Evolutionary conservation across 306 rosid species (phyloP), one percentile per base, ranked within the genome.

Genomic region (Lathyrus aphaca): DNA sequence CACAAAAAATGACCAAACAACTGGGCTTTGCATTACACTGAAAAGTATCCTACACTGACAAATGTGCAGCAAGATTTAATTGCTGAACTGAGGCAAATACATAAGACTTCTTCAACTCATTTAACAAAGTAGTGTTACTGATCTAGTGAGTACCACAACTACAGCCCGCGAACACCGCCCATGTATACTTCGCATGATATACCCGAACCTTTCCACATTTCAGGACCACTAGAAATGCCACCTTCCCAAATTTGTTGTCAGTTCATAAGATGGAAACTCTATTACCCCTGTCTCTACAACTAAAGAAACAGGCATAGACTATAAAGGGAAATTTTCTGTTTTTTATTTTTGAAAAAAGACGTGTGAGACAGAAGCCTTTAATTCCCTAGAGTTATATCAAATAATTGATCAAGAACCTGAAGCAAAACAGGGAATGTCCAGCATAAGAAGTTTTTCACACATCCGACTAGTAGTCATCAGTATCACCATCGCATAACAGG

Each of bases 101-200:
- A 32, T 1, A 59, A 61, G 43, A 61, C 49, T 61, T 61, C 81
- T 74, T 66, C 70, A 78, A 58, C 70, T 68, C 56, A 64, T 57
- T 21, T 14, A 57, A 65, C 66, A 58, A 66, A 65, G 54, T 73
- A 77, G 63, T 72, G 66, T 69, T 66, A 66, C 76, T 40, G 76
- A 37, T 72, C 71, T 74, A 78, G 68, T 29, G 46, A 18, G 65
- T 53, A 78, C 59, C 76, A 32, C 16, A 61, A 51, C 54, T 70
- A 69, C 72, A 74, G 62, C 74, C 60, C 60, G 53, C 45, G 4
- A 68, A 62, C 57, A 46, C 23, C 4, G 18, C 15, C 76, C 70
- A 79, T 64, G 43, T 68, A 40, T 25, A 68, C 59, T 70, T 64
- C 46, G 68, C 15, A 15, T 45, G 55, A 66, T 62, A 71, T 39